Evolutionary conservation across 202 grass and related monocot species (phyloP).

Genomic region (Bolboschoenoplectus hybrid): DNA sequence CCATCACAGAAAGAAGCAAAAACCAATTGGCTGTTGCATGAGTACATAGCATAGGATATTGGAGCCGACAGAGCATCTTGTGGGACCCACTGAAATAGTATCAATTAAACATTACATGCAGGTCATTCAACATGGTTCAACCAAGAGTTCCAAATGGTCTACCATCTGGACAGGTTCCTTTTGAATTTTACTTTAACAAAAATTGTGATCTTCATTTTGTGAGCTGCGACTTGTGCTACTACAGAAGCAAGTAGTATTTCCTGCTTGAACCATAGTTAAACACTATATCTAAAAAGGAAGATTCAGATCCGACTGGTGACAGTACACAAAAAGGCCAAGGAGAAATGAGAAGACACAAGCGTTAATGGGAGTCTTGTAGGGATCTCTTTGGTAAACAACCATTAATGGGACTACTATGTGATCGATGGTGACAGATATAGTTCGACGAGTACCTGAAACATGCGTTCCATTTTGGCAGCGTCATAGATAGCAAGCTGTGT

Average conservation of each 20-base stretch:
- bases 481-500: constrained; percentile 96
- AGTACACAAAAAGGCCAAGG: background rate
- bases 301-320: background rate
- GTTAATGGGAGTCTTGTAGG: background rate
- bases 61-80: constrained; percentile 69
- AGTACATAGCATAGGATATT: constrained; percentile 82
- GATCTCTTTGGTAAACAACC: background rate
- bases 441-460: constrained; percentile 67
- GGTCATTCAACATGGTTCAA: background rate
- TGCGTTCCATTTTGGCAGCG: constrained; percentile 77
- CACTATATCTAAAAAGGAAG: constrained; percentile 9
- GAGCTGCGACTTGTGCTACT: background rate
- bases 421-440: constrained; percentile 21
- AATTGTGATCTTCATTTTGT: background rate
- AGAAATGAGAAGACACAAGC: background rate
- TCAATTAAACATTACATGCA: constrained; percentile 24
- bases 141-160: background rate
- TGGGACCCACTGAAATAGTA: constrained; percentile 86
- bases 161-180: background rate
- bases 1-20: constrained; percentile 85
- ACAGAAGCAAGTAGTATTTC: background rate
- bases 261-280: background rate
- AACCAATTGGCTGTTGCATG: constrained; percentile 82
- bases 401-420: background rate
- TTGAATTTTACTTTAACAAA: background rate